Base-by-base conservation (phyloP, 345 rosid species). In the Microcos paniculata region DNA sequence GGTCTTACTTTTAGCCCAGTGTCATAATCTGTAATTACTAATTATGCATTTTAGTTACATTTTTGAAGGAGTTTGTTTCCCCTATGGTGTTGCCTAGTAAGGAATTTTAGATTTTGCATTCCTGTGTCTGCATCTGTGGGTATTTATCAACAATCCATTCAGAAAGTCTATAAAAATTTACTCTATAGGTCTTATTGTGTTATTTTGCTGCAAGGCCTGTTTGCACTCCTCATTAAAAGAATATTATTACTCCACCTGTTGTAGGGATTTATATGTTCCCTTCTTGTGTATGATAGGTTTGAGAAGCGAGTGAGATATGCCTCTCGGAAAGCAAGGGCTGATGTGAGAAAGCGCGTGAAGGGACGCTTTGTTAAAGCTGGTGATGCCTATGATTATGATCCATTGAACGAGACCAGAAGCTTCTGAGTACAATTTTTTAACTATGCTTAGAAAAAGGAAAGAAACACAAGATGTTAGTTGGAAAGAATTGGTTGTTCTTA, bases 251-350 rank as follows among this genome's bases (percentile, higher is more conserved):
- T 40, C 70, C 19, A 40, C 19, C 1, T 43, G 52, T 45, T n/a
- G 30, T 13, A 18, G 49, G 49, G 38, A 71, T 35, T 62, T 64
- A 1, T 70, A 19, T 35, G 33, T n/a, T 48, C 13, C 19, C 51
- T 49, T 10, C 43, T 49, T 69, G 2, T 69, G 30, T 18, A 64
- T 72, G 77, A 74, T 73, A 96, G 99, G 91, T 96, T 96, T 84
- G 97, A 90, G 74, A 96, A 94, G 89, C 86, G 57, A 79, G 98
- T 96, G 76, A 87, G 99, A 80, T 96, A 96, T 81, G 98, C 90
- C 62, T 94, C 99, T 51, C 97, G 98, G 58, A 96, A 96, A 86
- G 99, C 97, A 72, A 90, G 99, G 84, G 99, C 99, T 58, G 98
- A 96, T 71, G 98, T 92, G 64, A 88, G 99, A 82, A 92, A 81